A percentile compares a stretch with the other conserved stretches of the same genome.
Conservation (phyloP, 495 filamentous ascomycete species). For the Extremus antarcticus region DNA sequence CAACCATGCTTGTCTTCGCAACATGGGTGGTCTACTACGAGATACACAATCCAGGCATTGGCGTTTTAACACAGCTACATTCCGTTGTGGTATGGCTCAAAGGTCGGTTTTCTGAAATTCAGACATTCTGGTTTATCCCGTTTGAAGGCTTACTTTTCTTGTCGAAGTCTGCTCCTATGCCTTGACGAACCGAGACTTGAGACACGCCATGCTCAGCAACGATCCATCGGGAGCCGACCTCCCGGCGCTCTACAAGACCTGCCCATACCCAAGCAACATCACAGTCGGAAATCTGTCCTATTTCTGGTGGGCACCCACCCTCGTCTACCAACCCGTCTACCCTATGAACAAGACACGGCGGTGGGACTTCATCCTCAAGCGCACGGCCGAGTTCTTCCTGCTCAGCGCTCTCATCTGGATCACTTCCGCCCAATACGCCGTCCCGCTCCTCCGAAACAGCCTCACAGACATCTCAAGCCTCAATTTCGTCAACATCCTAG, state of each 20-base stretch:
- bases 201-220: constrained; percentile 59
- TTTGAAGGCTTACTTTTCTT: too few species aligned
- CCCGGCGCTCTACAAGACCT: constrained; percentile 69
- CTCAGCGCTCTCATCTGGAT: constrained; percentile 88
- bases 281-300: constrained; percentile 76
- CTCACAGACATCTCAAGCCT: constrained; percentile 74
- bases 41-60: constrained; percentile 87
- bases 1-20: constrained; percentile 68
- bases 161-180: constrained; percentile 87
- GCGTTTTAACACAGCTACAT: constrained; percentile 80
- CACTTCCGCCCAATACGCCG: constrained; percentile 80
- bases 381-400: constrained; percentile 61
- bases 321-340: constrained; percentile 95
- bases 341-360: constrained; percentile 67
- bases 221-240: constrained; percentile 50
- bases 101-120: too few species aligned
- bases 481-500: constrained; percentile 68
- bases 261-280: constrained; percentile 84
- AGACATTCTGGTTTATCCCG: too few species aligned
- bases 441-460: constrained; percentile 78
- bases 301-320: constrained; percentile 94
- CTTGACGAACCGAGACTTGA: constrained; percentile 90
- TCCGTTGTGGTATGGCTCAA: constrained; percentile 95
- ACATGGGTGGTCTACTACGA: constrained; percentile 76
- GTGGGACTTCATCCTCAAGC: constrained; percentile 77